A percentile compares a stretch with the other conserved stretches of the same genome.
Evolutionary conservation across 192 early-diverging fungal species (phyloP).

Genomic region (Radiomyces spectabilis): DNA sequence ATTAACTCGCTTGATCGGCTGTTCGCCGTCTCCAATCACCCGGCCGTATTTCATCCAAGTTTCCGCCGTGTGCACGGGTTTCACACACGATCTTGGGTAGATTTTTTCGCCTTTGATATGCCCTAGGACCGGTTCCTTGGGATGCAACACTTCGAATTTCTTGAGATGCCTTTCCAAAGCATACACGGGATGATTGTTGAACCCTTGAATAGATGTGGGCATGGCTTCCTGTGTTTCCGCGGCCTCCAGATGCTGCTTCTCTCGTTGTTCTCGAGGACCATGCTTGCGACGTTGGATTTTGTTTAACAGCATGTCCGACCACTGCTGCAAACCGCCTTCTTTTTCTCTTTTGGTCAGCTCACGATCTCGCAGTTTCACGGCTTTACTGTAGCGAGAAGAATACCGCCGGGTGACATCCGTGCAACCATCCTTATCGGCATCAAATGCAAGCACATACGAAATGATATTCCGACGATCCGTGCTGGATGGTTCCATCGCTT

Average conservation of each 20-base stretch:
- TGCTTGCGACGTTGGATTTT: slow-evolving; percentile 4
- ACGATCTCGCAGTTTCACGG: slow-evolving; percentile 31
- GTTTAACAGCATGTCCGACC: slow-evolving; percentile 24
- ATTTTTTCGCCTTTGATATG: slow-evolving; percentile 67
- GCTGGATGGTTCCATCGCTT: slow-evolving; percentile 44
- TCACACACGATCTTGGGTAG: slow-evolving; percentile 70
- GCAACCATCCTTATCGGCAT: slow-evolving; percentile 34
- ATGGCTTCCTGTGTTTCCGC: slow-evolving; percentile 50
- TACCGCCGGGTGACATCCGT: slow-evolving; percentile 71
- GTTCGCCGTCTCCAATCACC: slow-evolving; percentile 32
- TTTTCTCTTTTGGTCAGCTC: slow-evolving; percentile 33
- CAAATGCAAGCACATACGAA: slow-evolving; percentile 59
- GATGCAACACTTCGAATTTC: slow-evolving; percentile 72
- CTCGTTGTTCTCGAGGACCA: slow-evolving; percentile 25
- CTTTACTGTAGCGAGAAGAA: slow-evolving; percentile 37
- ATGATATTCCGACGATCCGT: slow-evolving; percentile 36
- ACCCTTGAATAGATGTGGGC: slow-evolving; percentile 70
- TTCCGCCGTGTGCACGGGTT: slow-evolving; percentile 46
- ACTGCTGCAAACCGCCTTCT: slow-evolving; percentile 31
- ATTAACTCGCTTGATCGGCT: slow-evolving; percentile 34
- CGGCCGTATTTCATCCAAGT: slow-evolving; percentile 60
- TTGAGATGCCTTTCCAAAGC: slow-evolving; percentile 79
- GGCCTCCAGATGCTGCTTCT: slow-evolving; percentile 43
- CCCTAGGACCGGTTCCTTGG: slow-evolving; percentile 64
- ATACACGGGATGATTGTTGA: slow-evolving; percentile 79